A percentile compares a stretch with the other conserved stretches of the same genome.
These are phyloP conservation scores for Cyathus striatus DNA, from an alignment of 768 basidiomycete species.

Conservation along the genomic window DNA sequence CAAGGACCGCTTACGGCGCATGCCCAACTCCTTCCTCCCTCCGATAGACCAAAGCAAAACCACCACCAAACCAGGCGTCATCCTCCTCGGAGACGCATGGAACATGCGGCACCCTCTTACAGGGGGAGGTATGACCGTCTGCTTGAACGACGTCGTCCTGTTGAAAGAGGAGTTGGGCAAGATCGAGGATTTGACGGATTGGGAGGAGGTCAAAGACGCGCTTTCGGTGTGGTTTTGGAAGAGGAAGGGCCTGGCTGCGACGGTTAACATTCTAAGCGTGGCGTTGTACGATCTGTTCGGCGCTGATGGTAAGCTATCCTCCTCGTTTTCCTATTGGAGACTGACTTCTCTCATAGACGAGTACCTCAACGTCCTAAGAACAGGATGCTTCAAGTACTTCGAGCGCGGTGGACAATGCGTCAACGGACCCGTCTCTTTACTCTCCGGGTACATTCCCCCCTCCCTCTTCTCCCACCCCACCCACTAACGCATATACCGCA, in stretches of 20 bases:
- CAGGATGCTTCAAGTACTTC: constrained; percentile 97
- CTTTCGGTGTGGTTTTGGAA: constrained; percentile 81
- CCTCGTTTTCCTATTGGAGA: not conserved
- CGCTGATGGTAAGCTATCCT: constrained; percentile 69
- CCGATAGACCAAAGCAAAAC: constrained; percentile 58
- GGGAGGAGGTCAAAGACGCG: constrained; percentile 42
- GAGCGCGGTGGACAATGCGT: constrained; percentile 88
- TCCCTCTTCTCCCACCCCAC: not conserved
- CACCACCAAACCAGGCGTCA: constrained; percentile 57
- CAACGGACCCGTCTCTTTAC: constrained; percentile 82
- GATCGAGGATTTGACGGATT: constrained; percentile 40
- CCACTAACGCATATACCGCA: constrained; percentile 20
- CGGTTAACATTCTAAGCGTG: constrained; percentile 89
- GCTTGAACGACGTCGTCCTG: constrained; percentile 78
- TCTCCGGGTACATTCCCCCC: constrained; percentile 67
- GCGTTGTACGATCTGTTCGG: constrained; percentile 94
- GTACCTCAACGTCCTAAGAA: constrained; percentile 56
- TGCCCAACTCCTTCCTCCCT: constrained; percentile 96
- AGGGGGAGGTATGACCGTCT: constrained; percentile 98
- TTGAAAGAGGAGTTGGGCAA: constrained; percentile 56
- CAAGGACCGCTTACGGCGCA: constrained; percentile 77
- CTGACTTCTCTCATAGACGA: constrained; percentile 37
- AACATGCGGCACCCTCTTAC: constrained; percentile 99
- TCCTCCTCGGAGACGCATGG: constrained; percentile 94
- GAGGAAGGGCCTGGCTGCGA: constrained; percentile 77